Conservation (phyloP, 352 stramenopile genomes). For the Phytophthora pseudosyringae region DNA sequence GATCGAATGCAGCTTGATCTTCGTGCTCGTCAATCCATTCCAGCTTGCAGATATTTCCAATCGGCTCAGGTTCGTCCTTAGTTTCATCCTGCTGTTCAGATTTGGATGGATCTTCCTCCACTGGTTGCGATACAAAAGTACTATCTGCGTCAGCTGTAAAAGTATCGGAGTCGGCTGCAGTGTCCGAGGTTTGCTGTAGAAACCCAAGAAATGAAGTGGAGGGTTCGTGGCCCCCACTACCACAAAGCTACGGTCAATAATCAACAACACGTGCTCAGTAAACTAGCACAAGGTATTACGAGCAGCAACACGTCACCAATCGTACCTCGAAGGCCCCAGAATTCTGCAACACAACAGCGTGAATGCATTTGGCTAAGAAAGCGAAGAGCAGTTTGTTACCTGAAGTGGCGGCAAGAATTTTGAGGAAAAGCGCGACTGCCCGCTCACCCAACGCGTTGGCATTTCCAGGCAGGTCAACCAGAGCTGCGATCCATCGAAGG, state of each 20-base stretch:
- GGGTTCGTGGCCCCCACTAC: slow-evolving; percentile 37
- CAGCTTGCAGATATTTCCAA: slow-evolving; percentile 41
- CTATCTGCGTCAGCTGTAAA: background rate
- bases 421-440: slow-evolving; percentile 36
- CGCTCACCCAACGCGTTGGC: slow-evolving; percentile 49
- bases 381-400: slow-evolving; percentile 44
- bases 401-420: slow-evolving; percentile 33
- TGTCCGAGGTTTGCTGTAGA: slow-evolving; percentile 25
- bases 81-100: slow-evolving; percentile 5
- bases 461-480: slow-evolving; percentile 51
- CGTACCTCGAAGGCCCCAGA: slow-evolving; percentile 49
- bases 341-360: slow-evolving; percentile 43
- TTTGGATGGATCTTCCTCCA: slow-evolving; percentile 13
- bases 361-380: slow-evolving; percentile 55
- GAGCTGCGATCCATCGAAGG: slow-evolving; percentile 55
- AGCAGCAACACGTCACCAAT: background rate
- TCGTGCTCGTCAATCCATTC: slow-evolving; percentile 61
- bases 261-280: no score
- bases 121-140: slow-evolving; percentile 10
- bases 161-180: background rate
- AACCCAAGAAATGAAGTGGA: slow-evolving; percentile 41
- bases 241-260: slow-evolving; percentile 36
- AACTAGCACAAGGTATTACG: background rate
- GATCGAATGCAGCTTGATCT: slow-evolving; percentile 38
- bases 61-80: background rate